phyloP scores from a whole-genome alignment of 2,329 filamentous ascomycete species.

The Epichloe elymi region DNA sequence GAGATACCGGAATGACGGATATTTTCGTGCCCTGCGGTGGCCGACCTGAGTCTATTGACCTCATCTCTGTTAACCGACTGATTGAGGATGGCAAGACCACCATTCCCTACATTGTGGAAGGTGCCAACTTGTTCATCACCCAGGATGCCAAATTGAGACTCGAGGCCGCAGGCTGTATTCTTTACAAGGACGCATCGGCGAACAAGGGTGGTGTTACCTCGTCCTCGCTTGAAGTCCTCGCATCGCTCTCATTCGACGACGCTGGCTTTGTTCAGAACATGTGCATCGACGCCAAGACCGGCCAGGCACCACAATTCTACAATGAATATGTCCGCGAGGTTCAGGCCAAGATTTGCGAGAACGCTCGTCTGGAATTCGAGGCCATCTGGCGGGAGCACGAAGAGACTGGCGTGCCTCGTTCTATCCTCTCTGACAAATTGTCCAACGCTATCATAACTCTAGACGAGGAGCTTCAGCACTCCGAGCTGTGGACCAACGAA shows the following conservation, averaged over 20 bases:
- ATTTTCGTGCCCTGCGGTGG: slow-evolving; percentile 93
- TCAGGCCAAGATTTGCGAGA: slow-evolving; percentile 80
- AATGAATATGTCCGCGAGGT: slow-evolving; percentile 83
- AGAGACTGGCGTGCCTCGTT: slow-evolving; percentile 63
- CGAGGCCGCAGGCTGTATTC: slow-evolving; percentile 84
- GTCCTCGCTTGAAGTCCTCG: slow-evolving; percentile 89
- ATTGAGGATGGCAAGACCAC: slow-evolving; percentile 80
- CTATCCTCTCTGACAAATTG: slow-evolving; percentile 81
- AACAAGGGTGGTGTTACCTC: slow-evolving; percentile 99
- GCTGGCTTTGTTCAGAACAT: slow-evolving; percentile 80
- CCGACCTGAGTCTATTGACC: slow-evolving; percentile 89
- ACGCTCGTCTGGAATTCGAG: slow-evolving; percentile 89
- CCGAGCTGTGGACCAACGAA: slow-evolving; percentile 78
- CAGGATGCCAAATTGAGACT: slow-evolving; percentile 94
- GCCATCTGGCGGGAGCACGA: slow-evolving; percentile 95
- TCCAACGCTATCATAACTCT: slow-evolving; percentile 90
- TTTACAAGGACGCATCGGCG: slow-evolving; percentile 95
- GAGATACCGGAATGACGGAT: slow-evolving; percentile 64
- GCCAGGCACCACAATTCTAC: slow-evolving; percentile 80
- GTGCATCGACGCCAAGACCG: slow-evolving; percentile 60
- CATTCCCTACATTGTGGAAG: slow-evolving; percentile 93
- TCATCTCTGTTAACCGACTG: slow-evolving; percentile 73
- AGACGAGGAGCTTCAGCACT: slow-evolving; percentile 90
- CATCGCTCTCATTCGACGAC: slow-evolving; percentile 89
- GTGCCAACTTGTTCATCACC: slow-evolving; percentile 96